These are phyloP conservation scores for Chamaecrista fasciculata DNA, from an alignment of 306 rosid species.

Conservation along the genomic window DNA sequence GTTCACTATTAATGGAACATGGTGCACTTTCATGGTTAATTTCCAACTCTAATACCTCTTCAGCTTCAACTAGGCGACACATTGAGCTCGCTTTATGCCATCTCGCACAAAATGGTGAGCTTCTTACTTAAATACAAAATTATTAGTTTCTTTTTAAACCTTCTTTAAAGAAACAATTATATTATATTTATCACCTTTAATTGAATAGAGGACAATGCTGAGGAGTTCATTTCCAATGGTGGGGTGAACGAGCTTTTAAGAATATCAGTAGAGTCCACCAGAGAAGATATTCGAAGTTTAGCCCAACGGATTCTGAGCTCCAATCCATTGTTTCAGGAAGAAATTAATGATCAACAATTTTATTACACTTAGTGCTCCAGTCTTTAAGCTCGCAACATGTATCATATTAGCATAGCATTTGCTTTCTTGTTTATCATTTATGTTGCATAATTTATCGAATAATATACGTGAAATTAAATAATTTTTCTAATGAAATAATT, in stretches of 20 bases:
- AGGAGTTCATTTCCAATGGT: constrained; percentile 44
- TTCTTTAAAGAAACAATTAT: not conserved
- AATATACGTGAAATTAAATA: too few relatives aligned
- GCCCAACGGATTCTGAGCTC: constrained; percentile 51
- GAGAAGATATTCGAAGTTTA: constrained; percentile 62
- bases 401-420: not conserved
- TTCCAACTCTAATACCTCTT: constrained; percentile 39
- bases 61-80: constrained; percentile 58
- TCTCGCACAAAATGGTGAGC: constrained; percentile 70
- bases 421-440: not conserved
- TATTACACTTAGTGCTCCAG: not conserved
- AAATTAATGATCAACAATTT: constrained; percentile 29
- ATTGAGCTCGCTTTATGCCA: constrained; percentile 69
- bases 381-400: not conserved
- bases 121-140: not conserved
- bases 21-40: constrained; percentile 61
- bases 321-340: constrained; percentile 37
- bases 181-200: not conserved
- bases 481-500: too few relatives aligned
- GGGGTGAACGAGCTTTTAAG: constrained; percentile 51
- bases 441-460: not conserved
- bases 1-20: constrained; percentile 54
- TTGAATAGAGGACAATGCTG: constrained; percentile 49
- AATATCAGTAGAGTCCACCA: constrained; percentile 48
- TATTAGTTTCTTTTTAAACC: not conserved